phyloP scores from a whole-genome alignment of 2,329 filamentous ascomycete genomes.

The Orbilia brochopaga region DNA sequence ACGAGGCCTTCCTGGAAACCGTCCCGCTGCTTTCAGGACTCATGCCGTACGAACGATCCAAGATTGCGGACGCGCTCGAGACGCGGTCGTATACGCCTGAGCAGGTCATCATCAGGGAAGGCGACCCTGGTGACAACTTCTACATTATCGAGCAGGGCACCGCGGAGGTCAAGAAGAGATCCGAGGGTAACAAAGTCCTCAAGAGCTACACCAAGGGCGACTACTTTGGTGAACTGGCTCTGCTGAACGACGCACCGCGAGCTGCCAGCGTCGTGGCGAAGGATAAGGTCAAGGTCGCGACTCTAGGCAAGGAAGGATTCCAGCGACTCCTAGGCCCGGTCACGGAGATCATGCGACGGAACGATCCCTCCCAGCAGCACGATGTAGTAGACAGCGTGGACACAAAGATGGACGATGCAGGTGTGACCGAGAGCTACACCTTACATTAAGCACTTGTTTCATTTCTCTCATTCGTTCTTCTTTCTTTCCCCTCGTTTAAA shows the following conservation, averaged over 20 bases:
- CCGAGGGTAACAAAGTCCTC: constrained; percentile 68
- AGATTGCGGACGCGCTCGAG: constrained; percentile 95
- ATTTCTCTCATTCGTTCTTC: constrained; percentile 20
- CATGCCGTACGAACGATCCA: constrained; percentile 90
- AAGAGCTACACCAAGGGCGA: constrained; percentile 88
- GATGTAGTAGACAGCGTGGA: constrained; percentile 62
- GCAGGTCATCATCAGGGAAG: constrained; percentile 85
- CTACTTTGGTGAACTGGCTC: constrained; percentile 93
- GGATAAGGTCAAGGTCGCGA: constrained; percentile 90
- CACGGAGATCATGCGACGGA: constrained; percentile 90
- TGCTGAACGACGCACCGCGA: constrained; percentile 90
- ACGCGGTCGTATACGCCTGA: constrained; percentile 82
- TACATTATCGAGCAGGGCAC: constrained; percentile 87
- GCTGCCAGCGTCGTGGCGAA: constrained; percentile 85
- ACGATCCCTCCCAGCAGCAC: constrained; percentile 61
- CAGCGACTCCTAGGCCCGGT: constrained; percentile 90
- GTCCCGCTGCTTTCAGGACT: constrained; percentile 83
- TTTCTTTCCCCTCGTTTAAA: constrained; percentile 40
- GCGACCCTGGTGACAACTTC: constrained; percentile 88
- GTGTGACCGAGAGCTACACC: constrained; percentile 34
- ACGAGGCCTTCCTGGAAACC: constrained; percentile 94
- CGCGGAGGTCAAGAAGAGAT: constrained; percentile 84
- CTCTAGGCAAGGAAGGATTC: constrained; percentile 90
- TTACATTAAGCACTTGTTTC: constrained; percentile 57
- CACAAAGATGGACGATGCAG: constrained; percentile 67